Conservation (phyloP, 2,329 filamentous ascomycete genomes). For the Apiospora marii region DNA sequence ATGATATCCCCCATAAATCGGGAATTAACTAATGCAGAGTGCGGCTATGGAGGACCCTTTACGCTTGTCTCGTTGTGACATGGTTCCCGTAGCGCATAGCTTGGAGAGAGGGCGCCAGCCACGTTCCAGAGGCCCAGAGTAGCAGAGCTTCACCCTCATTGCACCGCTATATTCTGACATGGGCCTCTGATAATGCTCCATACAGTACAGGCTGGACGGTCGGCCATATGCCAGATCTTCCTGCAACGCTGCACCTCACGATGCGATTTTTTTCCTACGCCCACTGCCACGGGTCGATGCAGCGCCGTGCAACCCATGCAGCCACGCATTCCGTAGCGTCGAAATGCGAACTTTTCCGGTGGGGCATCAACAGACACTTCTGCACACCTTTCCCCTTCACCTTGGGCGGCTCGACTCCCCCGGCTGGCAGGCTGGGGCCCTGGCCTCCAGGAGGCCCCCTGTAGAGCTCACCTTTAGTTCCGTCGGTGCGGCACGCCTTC, state of each 20-base stretch:
- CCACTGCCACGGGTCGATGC: constrained; percentile 46
- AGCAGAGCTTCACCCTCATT: constrained; percentile 19
- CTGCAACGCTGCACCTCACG: constrained; percentile 24
- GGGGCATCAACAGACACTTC: background rate
- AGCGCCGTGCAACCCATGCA: constrained; percentile 29
- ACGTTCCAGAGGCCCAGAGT: background rate
- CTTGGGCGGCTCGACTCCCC: constrained; percentile 20
- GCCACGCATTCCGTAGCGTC: constrained; percentile 26
- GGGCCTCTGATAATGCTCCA: constrained; percentile 22
- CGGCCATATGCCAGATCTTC: constrained; percentile 15
- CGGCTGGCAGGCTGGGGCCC: constrained; percentile 22
- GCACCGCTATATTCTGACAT: constrained; percentile 7
- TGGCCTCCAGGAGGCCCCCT: constrained; percentile 12
- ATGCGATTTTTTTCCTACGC: constrained; percentile 39
- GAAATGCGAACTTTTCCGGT: constrained; percentile 4
- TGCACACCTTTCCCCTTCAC: constrained; percentile 20
- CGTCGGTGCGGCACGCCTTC: constrained; percentile 30
- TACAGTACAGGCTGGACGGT: constrained; percentile 30
- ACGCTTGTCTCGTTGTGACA: constrained; percentile 22
- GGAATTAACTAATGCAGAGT: constrained; percentile 28
- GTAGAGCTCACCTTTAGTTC: constrained; percentile 31
- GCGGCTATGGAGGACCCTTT: constrained; percentile 25
- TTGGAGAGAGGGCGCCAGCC: background rate
- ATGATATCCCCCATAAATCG: constrained; percentile 20
- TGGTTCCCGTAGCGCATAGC: constrained; percentile 22